phyloP scores from a whole-genome alignment of 495 filamentous ascomycete genomes.

The Penicillium nucicola region DNA sequence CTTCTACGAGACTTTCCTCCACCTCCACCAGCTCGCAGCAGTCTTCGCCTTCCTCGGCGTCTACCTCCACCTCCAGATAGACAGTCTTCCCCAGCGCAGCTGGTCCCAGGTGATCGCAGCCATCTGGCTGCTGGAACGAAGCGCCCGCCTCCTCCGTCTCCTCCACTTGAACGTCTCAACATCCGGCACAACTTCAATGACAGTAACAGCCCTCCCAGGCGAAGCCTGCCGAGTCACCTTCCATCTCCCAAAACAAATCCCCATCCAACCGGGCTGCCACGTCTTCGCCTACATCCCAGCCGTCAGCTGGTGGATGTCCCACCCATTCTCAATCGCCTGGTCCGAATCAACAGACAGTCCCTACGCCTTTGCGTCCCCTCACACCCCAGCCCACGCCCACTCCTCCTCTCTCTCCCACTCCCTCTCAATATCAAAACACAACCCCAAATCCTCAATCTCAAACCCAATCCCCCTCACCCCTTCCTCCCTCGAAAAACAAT shows the following conservation, averaged over 20 bases:
- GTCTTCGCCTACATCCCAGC: slow-evolving; percentile 79
- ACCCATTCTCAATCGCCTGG: slow-evolving; percentile 60
- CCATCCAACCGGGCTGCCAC: slow-evolving; percentile 71
- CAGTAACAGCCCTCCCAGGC: slow-evolving; percentile 51
- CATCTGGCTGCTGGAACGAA: slow-evolving; percentile 66
- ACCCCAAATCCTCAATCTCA: slow-evolving; percentile 7
- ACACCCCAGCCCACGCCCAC: background rate
- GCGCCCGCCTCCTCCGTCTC: slow-evolving; percentile 48
- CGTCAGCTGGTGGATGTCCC: slow-evolving; percentile 67
- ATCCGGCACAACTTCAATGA: slow-evolving; percentile 38
- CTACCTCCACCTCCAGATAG: slow-evolving; percentile 65
- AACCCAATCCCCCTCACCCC: slow-evolving; percentile 11
- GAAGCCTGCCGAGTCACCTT: slow-evolving; percentile 62
- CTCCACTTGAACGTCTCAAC: slow-evolving; percentile 58
- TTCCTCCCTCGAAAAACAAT: slow-evolving; percentile 41
- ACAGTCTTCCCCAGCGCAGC: slow-evolving; percentile 55
- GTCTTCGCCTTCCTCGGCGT: slow-evolving; percentile 62
- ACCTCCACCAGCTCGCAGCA: slow-evolving; percentile 70
- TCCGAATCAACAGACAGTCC: slow-evolving; percentile 29
- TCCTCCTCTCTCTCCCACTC: background rate
- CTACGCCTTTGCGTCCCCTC: slow-evolving; percentile 13
- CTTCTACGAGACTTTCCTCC: slow-evolving; percentile 86
- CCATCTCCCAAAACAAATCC: slow-evolving; percentile 71
- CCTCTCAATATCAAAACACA: slow-evolving; percentile 1
- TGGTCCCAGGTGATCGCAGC: slow-evolving; percentile 59